Base-by-base conservation (phyloP, 805 yeast genomes). In the Candida tammaniensis region DNA sequence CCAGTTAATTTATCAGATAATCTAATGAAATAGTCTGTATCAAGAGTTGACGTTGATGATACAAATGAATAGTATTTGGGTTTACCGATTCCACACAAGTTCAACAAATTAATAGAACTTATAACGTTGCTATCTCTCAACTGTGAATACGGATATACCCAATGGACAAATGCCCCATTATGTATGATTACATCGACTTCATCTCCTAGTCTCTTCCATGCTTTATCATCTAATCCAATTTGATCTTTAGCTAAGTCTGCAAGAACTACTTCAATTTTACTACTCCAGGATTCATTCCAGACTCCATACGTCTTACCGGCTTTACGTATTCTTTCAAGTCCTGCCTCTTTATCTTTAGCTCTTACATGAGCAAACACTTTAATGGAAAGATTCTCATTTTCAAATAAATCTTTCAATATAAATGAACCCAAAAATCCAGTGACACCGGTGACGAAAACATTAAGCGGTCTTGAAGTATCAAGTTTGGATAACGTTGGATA, bases 151-250 rank as follows among this genome's bases (percentile, higher is more conserved):
- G 98, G 98, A 58, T 85, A 93, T 2, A 89, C 96, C 99, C 99
- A 93, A 59, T 93, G 98, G 24, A 93, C 99, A 42, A 89, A 70
- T 12, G 99, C 99, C 68, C 98, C 98, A 49, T 93, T 93, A 60
- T 93, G 99, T 42, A 93, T 76, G 33, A 93, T 80, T 3, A 82
- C 81, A 58, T 94, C 98, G 38, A 91, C 68, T 1, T 67, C 61
- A 11, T 74, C 59, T 7, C 78, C 64, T 39, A 93, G 71, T 6
- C 50, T 31, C 1, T 46, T 27, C 95, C 96, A 93, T 20, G 66
- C 63, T 3, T 49, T 56, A 22, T 71, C 70, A 12, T 62, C 46
- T 34, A 86, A 52, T 0, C 97, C 98, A 55, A 93, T 81, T 27
- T 82, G 70, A n/a, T 72, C 63, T 43, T 72, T 61, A 5, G 91